Conservation (phyloP, 129 eudicot genomes). For the Lactuca sativa region DNA sequence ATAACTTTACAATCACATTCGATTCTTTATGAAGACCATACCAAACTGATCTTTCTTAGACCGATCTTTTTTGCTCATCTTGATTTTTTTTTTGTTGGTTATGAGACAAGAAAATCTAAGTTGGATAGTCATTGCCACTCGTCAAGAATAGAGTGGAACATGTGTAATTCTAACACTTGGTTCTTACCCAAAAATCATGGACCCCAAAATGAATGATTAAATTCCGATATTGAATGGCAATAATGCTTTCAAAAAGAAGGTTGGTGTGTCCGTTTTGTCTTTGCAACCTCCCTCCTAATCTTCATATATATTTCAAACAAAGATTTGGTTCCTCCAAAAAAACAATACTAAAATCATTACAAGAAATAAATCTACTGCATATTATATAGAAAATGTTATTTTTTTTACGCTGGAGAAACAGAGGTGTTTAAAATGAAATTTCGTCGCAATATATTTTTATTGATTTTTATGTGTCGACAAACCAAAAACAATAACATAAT, state of each 20-base stretch:
- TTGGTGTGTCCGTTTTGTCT: conserved; percentile 28
- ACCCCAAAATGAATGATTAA: conserved; percentile 26
- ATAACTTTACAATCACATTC: conserved; percentile 15
- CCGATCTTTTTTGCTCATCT: neutral
- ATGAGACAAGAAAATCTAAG: conserved; percentile 27
- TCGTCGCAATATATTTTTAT: too few relatives aligned
- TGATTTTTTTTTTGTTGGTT: conserved; percentile 16
- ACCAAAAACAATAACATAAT: too few relatives aligned
- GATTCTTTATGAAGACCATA: neutral
- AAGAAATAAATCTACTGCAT: neutral
- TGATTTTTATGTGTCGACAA: too few relatives aligned
- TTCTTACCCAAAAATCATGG: conserved; percentile 30
- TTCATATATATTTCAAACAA: conserved; percentile 21
- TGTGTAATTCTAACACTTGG: conserved; percentile 31
- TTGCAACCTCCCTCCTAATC: conserved; percentile 7
- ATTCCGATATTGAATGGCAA: conserved; percentile 11
- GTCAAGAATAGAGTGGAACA: conserved; percentile 25
- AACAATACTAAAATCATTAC: neutral
- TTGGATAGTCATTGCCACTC: conserved; percentile 24
- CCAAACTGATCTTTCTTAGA: neutral
- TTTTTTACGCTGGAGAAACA: neutral
- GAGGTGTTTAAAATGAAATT: neutral
- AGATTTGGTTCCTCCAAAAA: conserved; percentile 3
- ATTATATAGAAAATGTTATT: neutral
- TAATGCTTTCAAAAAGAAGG: conserved; percentile 15